Conservation (phyloP, 345 rosid species). For the Populus ilicifolia region DNA sequence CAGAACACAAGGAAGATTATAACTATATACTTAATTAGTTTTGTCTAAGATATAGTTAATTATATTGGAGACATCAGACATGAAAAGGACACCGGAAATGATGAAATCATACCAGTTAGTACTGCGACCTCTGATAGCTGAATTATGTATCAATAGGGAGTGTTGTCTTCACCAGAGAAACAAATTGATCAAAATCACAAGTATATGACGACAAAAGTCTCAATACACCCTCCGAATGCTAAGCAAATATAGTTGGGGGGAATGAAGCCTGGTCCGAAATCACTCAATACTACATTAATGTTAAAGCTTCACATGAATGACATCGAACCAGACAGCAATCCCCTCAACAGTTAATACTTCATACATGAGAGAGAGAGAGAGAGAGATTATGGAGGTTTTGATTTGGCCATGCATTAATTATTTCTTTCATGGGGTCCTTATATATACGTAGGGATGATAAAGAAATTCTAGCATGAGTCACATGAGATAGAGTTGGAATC, state of each 20-base stretch:
- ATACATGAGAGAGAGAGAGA: background rate
- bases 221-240: background rate
- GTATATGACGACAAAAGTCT: background rate
- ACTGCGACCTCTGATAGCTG: background rate
- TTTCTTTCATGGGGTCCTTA: slow-evolving; percentile 26
- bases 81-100: background rate
- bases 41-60: background rate
- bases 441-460: slow-evolving; percentile 16
- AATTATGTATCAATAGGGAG: background rate
- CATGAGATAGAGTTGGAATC: slow-evolving; percentile 40
- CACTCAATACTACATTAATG: slow-evolving; percentile 18
- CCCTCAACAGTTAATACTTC: slow-evolving; percentile 53
- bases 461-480: slow-evolving; percentile 19
- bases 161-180: background rate
- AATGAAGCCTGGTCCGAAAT: slow-evolving; percentile 98
- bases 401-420: slow-evolving; percentile 34
- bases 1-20: too few relatives aligned
- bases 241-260: slow-evolving; percentile 55
- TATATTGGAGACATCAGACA: background rate
- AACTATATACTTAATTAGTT: too few relatives aligned
- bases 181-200: background rate
- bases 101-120: background rate
- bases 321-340: slow-evolving; percentile 83
- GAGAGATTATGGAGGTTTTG: background rate
- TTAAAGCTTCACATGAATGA: slow-evolving; percentile 29